Base-by-base conservation (phyloP, 495 filamentous ascomycete species). In the Bacidia gigantensis region DNA sequence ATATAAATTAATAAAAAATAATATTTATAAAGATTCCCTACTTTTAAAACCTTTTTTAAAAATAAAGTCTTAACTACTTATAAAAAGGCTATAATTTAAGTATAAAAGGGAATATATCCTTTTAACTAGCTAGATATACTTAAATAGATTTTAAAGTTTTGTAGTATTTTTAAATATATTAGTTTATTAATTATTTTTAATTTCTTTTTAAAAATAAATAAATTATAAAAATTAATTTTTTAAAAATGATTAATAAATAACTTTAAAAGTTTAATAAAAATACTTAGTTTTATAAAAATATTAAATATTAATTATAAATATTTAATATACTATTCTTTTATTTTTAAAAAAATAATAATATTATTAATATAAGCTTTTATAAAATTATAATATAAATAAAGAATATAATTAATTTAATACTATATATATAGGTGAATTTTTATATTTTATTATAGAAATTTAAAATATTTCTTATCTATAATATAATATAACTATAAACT, bases 361-460 rank as follows among this genome's bases (percentile, higher is more conserved):
- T 45, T 45, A 45, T 45, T 22, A 11, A 45, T 45, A 45, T 45
- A 45, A 39, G 12, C 23, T 35, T 49, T 51, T 14, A 14, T 11
- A 23, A 18, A 51, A 51, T 26, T 18, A 38, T 56, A 22, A n/a
- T 26, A 14, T 22, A 11, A 44, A 40, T 26, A 12, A 10, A 0
- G 5, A 18, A 17, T 18, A 44, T 38, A 11, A 45, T 45, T 58
- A 42, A n/a, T 38, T 25, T 45, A 23, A 22, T 20, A 14, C 0
- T 1, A 21, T 29, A 51, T 32, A 32, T 35, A 42, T 22, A 5
- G 26, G 11, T 17, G 35, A 26, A 2, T 45, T 45, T 45, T 11
- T 45, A 12, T 45, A 45, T 45, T 45, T 45, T 45, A 45, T 45
- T 11, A 45, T 12, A n/a, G n/a, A n/a, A n/a, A n/a, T n/a, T n/a